Percentiles rank a stretch among this genome's conserved stretches.
Evolutionary conservation across 1,284 basidiomycete species (phyloP).

Genomic region (Vanrija humicola): DNA sequence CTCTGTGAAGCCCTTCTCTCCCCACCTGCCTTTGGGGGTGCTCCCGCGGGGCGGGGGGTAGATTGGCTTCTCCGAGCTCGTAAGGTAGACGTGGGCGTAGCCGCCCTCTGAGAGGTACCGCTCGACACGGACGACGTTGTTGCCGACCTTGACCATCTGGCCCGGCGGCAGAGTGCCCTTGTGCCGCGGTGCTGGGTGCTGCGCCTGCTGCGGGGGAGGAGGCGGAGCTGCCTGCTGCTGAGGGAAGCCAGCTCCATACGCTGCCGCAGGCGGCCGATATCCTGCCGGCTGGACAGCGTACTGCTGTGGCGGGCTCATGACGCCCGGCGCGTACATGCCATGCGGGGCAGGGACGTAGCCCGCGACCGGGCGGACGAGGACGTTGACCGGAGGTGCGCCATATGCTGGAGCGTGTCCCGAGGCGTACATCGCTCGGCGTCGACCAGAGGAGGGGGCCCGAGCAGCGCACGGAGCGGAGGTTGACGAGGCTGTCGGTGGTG

Average conservation of each 20-base stretch:
- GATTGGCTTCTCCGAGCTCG: constrained; percentile 77
- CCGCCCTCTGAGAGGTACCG: constrained; percentile 95
- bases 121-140: constrained; percentile 79
- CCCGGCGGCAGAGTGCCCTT: constrained; percentile 58
- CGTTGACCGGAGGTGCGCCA: constrained; percentile 25
- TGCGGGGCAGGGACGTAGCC: constrained; percentile 8
- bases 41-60: constrained; percentile 50
- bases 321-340: background rate
- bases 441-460: background rate
- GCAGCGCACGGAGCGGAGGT: background rate
- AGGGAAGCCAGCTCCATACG: background rate
- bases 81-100: constrained; percentile 97
- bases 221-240: background rate
- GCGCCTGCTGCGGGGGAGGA: constrained; percentile 9
- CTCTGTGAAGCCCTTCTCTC: constrained; percentile 61
- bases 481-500: background rate
- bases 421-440: background rate
- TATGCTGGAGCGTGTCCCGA: constrained; percentile 25
- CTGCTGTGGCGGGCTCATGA: constrained; percentile 3
- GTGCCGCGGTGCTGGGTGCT: constrained; percentile 24
- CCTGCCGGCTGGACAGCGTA: background rate
- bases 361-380: constrained; percentile 23
- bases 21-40: constrained; percentile 49
- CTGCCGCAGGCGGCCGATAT: background rate
- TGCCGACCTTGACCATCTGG: constrained; percentile 85